Conservation (phyloP, 345 rosid species). For the Hibiscus tridactylites region DNA sequence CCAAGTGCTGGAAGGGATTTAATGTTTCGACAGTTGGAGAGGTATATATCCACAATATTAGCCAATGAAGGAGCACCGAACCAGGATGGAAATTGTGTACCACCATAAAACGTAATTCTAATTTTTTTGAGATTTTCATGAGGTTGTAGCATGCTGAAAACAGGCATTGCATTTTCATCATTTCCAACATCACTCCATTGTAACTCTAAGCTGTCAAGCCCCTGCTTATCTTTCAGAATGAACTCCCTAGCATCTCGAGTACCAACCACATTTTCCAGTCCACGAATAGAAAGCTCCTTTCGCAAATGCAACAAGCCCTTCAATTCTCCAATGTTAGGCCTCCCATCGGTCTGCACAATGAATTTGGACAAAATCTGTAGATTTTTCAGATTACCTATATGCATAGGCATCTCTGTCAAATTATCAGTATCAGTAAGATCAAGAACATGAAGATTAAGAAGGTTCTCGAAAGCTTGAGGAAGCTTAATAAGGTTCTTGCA, state of each 20-base stretch:
- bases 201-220: slow-evolving; percentile 15
- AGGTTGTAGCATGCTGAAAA: slow-evolving; percentile 21
- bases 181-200: slow-evolving; percentile 10
- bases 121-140: slow-evolving; percentile 14
- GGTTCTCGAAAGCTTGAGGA: slow-evolving; percentile 8
- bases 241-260: slow-evolving; percentile 7
- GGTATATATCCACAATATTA: slow-evolving; percentile 7
- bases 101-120: slow-evolving; percentile 15
- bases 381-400: slow-evolving; percentile 4
- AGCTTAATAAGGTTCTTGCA: neutral
- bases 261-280: slow-evolving; percentile 14
- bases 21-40: slow-evolving; percentile 9
- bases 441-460: slow-evolving; percentile 12
- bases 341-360: slow-evolving; percentile 1
- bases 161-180: slow-evolving; percentile 1
- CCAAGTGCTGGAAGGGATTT: slow-evolving; percentile 24
- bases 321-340: slow-evolving; percentile 8
- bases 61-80: slow-evolving; percentile 14
- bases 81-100: slow-evolving; percentile 24
- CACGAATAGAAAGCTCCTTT: slow-evolving; percentile 7
- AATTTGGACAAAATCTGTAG: slow-evolving; percentile 15
- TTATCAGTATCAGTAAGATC: slow-evolving; percentile 8
- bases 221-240: slow-evolving; percentile 10
- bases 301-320: slow-evolving; percentile 12
- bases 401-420: slow-evolving; percentile 3